Evolutionary conservation across 1,284 basidiomycete genomes (phyloP).

Genomic region (Kwoniella shivajii): DNA sequence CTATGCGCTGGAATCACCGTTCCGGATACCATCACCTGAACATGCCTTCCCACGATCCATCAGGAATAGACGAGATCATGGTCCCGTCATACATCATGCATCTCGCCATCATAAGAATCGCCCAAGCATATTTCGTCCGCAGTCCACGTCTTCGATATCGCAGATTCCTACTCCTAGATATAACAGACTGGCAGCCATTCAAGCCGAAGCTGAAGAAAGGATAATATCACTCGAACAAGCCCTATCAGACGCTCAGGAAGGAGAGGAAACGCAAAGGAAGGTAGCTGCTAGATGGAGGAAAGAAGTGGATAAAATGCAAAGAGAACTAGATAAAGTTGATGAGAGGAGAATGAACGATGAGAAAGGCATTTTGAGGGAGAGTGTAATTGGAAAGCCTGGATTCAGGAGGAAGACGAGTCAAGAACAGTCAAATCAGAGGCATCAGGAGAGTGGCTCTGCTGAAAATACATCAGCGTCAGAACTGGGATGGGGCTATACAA

Average conservation of each 20-base stretch:
- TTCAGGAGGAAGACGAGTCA: background rate
- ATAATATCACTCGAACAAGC: constrained; percentile 39
- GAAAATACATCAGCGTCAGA: background rate
- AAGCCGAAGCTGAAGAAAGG: constrained; percentile 36
- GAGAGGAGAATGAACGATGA: constrained; percentile 9
- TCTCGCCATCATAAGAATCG: background rate
- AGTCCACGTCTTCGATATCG: background rate
- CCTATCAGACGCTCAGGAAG: constrained; percentile 39
- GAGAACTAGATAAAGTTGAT: constrained; percentile 37
- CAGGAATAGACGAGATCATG: background rate
- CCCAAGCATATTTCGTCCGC: constrained; percentile 1
- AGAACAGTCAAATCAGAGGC: background rate
- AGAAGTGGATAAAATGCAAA: constrained; percentile 39
- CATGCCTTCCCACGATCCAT: background rate
- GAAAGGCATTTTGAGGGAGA: background rate
- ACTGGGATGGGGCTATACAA: constrained; percentile 31
- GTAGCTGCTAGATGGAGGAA: constrained; percentile 35
- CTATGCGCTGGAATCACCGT: background rate
- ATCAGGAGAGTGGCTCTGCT: background rate
- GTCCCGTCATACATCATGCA: background rate
- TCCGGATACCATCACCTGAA: background rate
- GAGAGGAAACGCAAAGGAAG: constrained; percentile 44
- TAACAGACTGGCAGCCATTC: constrained; percentile 14
- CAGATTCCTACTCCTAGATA: constrained; percentile 7
- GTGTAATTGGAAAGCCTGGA: constrained; percentile 1